Conservation (phyloP, 1,284 basidiomycete genomes). For the Sporisorium graminicola region DNA sequence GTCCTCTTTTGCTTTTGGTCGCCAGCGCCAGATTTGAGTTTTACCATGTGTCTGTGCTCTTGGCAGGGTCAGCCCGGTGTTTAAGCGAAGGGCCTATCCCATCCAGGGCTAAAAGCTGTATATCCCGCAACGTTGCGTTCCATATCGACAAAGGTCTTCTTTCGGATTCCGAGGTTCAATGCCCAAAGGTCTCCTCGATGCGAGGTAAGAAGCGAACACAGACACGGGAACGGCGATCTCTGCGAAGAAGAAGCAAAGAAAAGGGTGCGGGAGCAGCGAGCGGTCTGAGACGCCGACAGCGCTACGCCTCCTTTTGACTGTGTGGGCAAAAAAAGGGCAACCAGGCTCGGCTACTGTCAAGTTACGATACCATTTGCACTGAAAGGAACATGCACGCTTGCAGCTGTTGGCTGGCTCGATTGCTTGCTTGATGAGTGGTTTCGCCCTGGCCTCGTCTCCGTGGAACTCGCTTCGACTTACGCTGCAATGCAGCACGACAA, state of each 20-base stretch:
- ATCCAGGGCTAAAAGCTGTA: neutral
- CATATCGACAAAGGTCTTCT: neutral
- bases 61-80: neutral
- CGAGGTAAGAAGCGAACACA: neutral
- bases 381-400: neutral
- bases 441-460: neutral
- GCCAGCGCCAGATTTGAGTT: neutral
- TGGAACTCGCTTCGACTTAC: neutral
- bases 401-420: neutral
- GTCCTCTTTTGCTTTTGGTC: neutral
- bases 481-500: neutral
- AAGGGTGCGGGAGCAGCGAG: slow-evolving; percentile 6
- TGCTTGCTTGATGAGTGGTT: neutral
- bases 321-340: no score
- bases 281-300: slow-evolving; percentile 21
- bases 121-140: neutral
- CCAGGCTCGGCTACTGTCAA: neutral
- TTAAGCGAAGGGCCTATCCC: neutral
- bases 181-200: neutral
- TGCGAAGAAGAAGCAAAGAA: slow-evolving; percentile 13
- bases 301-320: slow-evolving; percentile 7
- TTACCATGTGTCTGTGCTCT: slow-evolving; percentile 1
- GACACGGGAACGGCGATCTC: slow-evolving; percentile 14
- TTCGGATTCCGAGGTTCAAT: neutral
- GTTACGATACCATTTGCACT: neutral